phyloP scores from a whole-genome alignment of 352 stramenopile genomes.

The Paralagenidium karlingii region DNA sequence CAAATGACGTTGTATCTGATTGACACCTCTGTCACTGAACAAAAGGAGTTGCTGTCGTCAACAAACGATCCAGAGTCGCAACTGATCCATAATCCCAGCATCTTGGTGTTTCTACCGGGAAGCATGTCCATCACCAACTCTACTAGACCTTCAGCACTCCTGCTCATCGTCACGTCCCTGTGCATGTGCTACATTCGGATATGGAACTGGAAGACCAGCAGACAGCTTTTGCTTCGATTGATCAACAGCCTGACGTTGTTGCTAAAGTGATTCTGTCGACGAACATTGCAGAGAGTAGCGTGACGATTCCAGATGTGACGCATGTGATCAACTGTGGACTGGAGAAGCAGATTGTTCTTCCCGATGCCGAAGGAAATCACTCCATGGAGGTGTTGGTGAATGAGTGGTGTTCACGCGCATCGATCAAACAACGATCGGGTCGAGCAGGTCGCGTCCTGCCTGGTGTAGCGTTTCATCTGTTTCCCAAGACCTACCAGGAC shows the following conservation, averaged over 20 bases:
- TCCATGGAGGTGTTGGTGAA: conserved; percentile 69
- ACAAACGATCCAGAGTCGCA: too few relatives aligned
- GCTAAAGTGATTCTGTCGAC: conserved; percentile 93
- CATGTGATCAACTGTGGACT: conserved; percentile 80
- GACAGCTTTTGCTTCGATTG: conserved; percentile 30
- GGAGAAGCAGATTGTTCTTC: conserved; percentile 75
- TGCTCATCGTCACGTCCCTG: conserved; percentile 12
- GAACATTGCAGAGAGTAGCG: conserved; percentile 94
- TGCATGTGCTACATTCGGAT: conserved; percentile 54
- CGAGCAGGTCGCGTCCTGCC: conserved; percentile 89
- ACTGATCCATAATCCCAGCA: too few relatives aligned
- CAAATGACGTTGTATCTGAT: too few relatives aligned
- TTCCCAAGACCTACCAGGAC: conserved; percentile 49
- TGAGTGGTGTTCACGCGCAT: conserved; percentile 92
- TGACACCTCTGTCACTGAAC: too few relatives aligned
- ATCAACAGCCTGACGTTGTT: conserved; percentile 14
- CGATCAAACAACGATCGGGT: conserved; percentile 65
- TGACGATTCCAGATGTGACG: conserved; percentile 92
- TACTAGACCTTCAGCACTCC: conserved; percentile 6
- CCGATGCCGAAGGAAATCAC: conserved; percentile 37
- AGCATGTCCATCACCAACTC: conserved; percentile 89
- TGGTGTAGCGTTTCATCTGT: conserved; percentile 85
- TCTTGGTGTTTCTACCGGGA: conserved; percentile 94
- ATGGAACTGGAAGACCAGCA: conserved; percentile 70
- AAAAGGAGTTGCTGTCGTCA: too few relatives aligned